Conservation (phyloP, 1,139 yeast genomes). For the Lodderomyces oxycetoniae region DNA sequence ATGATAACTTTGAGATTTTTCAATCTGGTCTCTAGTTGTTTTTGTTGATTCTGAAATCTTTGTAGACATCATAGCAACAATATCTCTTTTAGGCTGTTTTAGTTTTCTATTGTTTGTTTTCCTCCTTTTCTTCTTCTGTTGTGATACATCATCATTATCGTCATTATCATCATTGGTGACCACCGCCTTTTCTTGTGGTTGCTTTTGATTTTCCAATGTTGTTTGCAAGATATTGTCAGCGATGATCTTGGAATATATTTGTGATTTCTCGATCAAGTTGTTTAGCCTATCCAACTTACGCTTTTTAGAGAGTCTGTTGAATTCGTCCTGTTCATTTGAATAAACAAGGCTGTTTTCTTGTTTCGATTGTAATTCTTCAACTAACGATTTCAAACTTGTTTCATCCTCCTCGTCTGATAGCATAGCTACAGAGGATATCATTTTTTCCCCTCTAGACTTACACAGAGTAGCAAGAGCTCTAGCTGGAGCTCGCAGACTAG, state of each 20-base stretch:
- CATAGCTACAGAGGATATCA: slow-evolving; percentile 2
- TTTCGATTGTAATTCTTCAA: slow-evolving; percentile 1
- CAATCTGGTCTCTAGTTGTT: slow-evolving; percentile 21
- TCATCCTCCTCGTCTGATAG: slow-evolving; percentile 6
- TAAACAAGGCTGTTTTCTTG: background rate
- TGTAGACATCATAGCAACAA: slow-evolving; percentile 22
- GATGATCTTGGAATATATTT: slow-evolving; percentile 76
- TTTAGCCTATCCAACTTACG: slow-evolving; percentile 58
- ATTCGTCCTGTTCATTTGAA: slow-evolving; percentile 30
- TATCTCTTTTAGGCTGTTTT: slow-evolving; percentile 17
- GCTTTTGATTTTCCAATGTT: slow-evolving; percentile 18
- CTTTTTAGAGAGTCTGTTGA: slow-evolving; percentile 36
- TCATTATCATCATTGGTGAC: slow-evolving; percentile 5
- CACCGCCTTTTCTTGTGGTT: slow-evolving; percentile 7
- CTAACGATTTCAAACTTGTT: slow-evolving; percentile 6
- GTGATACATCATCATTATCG: slow-evolving; percentile 1
- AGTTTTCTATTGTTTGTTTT: slow-evolving; percentile 12
- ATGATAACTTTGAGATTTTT: slow-evolving; percentile 19
- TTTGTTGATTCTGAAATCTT: slow-evolving; percentile 20
- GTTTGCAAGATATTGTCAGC: slow-evolving; percentile 66
- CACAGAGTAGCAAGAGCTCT: no score
- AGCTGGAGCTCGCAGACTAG: no score
- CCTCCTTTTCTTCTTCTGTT: slow-evolving; percentile 10
- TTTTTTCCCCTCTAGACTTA: no score
- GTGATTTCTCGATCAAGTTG: slow-evolving; percentile 74